A percentile compares a stretch with the other conserved stretches of the same genome.
Conservation (phyloP, 768 basidiomycete species). For the Boletus fagicola region DNA sequence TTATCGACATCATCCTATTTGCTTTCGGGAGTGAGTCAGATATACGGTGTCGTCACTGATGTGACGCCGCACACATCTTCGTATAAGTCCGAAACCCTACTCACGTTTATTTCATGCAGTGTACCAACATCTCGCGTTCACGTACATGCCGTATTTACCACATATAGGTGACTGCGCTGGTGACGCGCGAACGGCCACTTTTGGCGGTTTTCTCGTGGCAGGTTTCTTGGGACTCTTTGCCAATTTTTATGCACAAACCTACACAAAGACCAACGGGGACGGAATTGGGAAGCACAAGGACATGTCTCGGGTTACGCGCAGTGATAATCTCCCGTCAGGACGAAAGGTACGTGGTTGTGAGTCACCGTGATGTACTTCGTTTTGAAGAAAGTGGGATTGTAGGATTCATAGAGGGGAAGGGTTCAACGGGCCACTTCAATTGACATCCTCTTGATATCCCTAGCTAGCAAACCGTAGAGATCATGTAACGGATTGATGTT, state of each 20-base stretch:
- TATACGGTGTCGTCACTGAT: not conserved
- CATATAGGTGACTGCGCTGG: slow-evolving; percentile 29
- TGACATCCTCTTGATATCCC: too few relatives aligned
- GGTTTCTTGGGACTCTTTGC: slow-evolving; percentile 26
- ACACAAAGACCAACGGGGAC: slow-evolving; percentile 4
- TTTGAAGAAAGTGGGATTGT: not conserved
- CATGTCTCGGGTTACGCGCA: not conserved
- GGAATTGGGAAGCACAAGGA: not conserved
- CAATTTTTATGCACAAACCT: slow-evolving; percentile 28
- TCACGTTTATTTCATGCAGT: slow-evolving; percentile 7
- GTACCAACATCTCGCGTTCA: slow-evolving; percentile 29
- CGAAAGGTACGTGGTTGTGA: slow-evolving; percentile 2
- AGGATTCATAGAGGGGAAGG: not conserved
- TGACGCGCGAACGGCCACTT: slow-evolving; percentile 17
- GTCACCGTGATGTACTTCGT: not conserved
- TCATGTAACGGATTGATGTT: too few relatives aligned
- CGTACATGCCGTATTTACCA: slow-evolving; percentile 23
- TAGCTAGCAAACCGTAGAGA: too few relatives aligned
- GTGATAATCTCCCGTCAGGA: not conserved
- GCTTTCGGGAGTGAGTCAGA: slow-evolving; percentile 24
- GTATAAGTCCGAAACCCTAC: not conserved
- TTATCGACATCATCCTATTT: slow-evolving; percentile 22
- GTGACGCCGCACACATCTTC: not conserved
- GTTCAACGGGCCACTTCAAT: not conserved
- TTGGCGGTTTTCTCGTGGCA: slow-evolving; percentile 15